Evolutionary conservation across 345 rosid genomes (phyloP).

Genomic region (Boechera stricta): DNA sequence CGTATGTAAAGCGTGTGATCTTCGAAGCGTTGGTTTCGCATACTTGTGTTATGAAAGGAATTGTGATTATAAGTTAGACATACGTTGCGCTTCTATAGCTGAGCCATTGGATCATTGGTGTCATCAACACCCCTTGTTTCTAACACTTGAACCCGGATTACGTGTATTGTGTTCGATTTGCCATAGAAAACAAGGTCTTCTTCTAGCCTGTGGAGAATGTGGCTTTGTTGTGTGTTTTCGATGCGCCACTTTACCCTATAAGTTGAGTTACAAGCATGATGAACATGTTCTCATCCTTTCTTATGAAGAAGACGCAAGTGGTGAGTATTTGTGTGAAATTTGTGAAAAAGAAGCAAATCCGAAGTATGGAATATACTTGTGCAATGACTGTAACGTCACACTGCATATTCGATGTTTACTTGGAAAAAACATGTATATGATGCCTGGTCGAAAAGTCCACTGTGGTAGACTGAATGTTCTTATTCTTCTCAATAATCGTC

Average conservation of each 20-base stretch:
- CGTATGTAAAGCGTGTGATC: rapidly evolving
- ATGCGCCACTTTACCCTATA: conserved; percentile 2
- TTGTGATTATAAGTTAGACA: too few relatives aligned
- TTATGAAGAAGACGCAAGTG: neutral
- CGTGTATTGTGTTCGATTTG: neutral
- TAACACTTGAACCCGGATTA: neutral
- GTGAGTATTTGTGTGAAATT: neutral
- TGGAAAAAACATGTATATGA: neutral
- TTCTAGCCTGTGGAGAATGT: conserved; percentile 7
- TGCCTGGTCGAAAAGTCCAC: neutral
- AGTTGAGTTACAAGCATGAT: conserved; percentile 15
- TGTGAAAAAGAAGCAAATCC: conserved; percentile 7
- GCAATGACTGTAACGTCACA: neutral
- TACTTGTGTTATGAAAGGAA: neutral
- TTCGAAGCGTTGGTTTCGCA: neutral
- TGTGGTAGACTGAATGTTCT: too few relatives aligned
- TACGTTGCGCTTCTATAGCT: conserved; percentile 4
- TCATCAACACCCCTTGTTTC: conserved; percentile 22
- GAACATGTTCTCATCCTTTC: conserved; percentile 24
- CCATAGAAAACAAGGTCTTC: too few relatives aligned
- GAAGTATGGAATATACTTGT: neutral
- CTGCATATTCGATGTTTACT: neutral
- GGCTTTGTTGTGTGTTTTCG: neutral
- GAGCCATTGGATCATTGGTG: conserved; percentile 3
- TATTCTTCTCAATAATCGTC: neutral